phyloP scores from a whole-genome alignment of 768 basidiomycete species.

The Polyporus arcularius region DNA sequence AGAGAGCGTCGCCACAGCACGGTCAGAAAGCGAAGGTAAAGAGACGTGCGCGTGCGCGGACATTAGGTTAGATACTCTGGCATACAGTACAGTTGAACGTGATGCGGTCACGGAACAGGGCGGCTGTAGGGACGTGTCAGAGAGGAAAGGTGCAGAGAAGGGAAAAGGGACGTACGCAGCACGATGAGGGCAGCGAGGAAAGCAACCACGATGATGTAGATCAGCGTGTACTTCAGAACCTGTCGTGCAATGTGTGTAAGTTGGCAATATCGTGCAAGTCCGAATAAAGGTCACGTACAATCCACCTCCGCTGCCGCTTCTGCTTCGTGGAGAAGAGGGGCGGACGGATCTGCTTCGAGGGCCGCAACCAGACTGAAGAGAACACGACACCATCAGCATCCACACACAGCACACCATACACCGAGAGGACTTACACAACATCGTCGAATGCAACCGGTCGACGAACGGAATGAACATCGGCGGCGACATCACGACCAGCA shows the following conservation, averaged over 20 bases:
- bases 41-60: conserved; percentile 7
- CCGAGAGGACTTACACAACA: conserved; percentile 68
- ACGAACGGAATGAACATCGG: conserved; percentile 84
- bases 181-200: conserved; percentile 80
- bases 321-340: conserved; percentile 95
- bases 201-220: conserved; percentile 78
- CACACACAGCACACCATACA: conserved; percentile 12
- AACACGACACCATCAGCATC: background rate
- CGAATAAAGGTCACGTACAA: conserved; percentile 48
- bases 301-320: conserved; percentile 89
- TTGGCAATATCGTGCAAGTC: background rate
- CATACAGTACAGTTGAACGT: conserved; percentile 81
- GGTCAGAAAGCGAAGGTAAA: conserved; percentile 13
- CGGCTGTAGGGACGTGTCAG: conserved; percentile 48
- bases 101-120: conserved; percentile 80
- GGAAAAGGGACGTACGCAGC: conserved; percentile 60
- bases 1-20: conserved; percentile 4
- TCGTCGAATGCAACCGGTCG: conserved; percentile 89
- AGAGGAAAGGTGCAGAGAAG: background rate
- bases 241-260: conserved; percentile 26
- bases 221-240: conserved; percentile 83
- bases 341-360: conserved; percentile 90
- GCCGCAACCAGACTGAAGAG: conserved; percentile 85
- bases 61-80: conserved; percentile 69
- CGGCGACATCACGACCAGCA: conserved; percentile 85